Conservation (phyloP, 2,329 filamentous ascomycete species). For the Nothopassalora personata region DNA sequence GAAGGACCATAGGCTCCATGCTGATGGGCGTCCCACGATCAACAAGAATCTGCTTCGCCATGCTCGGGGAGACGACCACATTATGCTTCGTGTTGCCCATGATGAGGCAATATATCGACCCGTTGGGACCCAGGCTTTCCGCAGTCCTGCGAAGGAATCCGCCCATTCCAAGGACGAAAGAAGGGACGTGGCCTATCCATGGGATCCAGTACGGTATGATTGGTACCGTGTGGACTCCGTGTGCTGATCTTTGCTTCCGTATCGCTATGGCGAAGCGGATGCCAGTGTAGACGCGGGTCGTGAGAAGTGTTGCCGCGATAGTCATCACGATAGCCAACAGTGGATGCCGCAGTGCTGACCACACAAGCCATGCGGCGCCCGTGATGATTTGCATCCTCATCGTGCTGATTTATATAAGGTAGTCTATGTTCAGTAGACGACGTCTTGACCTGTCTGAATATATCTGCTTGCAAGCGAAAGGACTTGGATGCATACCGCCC, state of each 20-base stretch:
- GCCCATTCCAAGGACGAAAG: background rate
- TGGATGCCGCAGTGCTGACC: background rate
- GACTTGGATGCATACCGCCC: background rate
- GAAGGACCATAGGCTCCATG: background rate
- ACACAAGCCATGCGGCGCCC: background rate
- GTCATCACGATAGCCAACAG: background rate
- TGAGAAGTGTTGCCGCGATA: background rate
- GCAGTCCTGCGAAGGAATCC: background rate
- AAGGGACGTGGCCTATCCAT: background rate
- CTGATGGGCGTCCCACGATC: background rate
- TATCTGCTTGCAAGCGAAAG: background rate
- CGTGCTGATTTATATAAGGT: background rate
- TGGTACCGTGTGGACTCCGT: background rate
- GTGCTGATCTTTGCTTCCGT: background rate
- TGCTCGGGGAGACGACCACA: background rate
- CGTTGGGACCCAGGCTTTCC: background rate
- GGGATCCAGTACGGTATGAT: slow-evolving; percentile 1
- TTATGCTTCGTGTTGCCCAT: background rate
- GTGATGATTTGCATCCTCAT: background rate
- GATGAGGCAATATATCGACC: background rate
- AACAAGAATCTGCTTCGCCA: background rate
- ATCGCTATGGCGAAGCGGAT: background rate
- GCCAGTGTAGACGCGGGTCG: background rate
- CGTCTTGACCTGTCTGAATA: no score
- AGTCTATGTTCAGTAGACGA: no score